These are phyloP conservation scores for Ogataea haglerorum DNA, from an alignment of 805 yeast species.

Conservation along the genomic window DNA sequence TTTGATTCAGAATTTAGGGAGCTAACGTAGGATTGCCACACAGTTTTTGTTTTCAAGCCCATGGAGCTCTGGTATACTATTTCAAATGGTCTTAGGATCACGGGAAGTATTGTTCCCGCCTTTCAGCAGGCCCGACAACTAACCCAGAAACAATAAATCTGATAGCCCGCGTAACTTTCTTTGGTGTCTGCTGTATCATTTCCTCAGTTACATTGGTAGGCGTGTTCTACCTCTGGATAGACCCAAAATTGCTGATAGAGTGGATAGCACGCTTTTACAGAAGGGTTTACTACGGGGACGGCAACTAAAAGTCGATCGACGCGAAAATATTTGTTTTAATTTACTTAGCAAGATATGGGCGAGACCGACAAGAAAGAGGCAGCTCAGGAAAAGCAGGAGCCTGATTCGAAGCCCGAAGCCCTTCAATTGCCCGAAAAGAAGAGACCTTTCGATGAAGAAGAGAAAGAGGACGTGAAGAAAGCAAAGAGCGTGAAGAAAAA, in stretches of 20 bases:
- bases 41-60: background rate
- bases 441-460: constrained; percentile 1
- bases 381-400: constrained; percentile 2
- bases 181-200: background rate
- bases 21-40: background rate
- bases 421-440: background rate
- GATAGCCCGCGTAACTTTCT: background rate
- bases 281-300: constrained; percentile 4
- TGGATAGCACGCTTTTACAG: constrained; percentile 1
- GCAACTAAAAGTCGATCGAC: constrained; percentile 8
- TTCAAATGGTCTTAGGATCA: background rate
- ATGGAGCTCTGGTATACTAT: constrained; percentile 1
- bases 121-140: background rate
- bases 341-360: constrained; percentile 6
- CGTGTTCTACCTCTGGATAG: constrained; percentile 7
- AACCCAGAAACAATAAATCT: constrained; percentile 1
- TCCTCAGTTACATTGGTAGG: constrained; percentile 3
- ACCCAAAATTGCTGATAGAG: constrained; percentile 1
- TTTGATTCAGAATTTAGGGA: background rate
- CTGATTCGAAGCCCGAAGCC: background rate
- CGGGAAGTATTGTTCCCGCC: constrained; percentile 4
- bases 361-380: constrained; percentile 3
- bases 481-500: constrained; percentile 1
- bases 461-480: constrained; percentile 1
- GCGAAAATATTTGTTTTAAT: constrained; percentile 6